Percentiles rank a stretch among this genome's conserved stretches.
These are phyloP conservation scores for Porogramme epimiltina DNA, from an alignment of 1,284 basidiomycete genomes.

Conservation along the genomic window DNA sequence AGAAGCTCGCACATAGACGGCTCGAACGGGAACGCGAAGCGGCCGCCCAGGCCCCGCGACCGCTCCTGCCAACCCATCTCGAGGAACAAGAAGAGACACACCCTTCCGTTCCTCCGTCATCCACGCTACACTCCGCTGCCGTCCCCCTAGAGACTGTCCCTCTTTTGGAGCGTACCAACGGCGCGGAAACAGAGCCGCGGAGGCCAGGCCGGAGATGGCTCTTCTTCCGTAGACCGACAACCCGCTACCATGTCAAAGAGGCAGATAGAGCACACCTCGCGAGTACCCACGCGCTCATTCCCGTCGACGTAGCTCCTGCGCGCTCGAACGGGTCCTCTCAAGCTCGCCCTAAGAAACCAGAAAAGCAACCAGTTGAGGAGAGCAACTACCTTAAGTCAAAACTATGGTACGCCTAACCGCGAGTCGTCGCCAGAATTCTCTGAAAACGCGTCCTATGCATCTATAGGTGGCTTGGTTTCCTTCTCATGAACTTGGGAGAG, in stretches of 20 bases:
- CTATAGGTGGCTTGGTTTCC: slow-evolving; percentile 88
- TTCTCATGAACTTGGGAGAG: slow-evolving; percentile 92
- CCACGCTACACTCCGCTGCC: slow-evolving; percentile 7
- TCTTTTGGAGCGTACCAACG: slow-evolving; percentile 8
- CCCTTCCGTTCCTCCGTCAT: neutral
- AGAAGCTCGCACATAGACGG: slow-evolving; percentile 88
- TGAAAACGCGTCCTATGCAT: slow-evolving; percentile 1
- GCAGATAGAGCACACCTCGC: slow-evolving; percentile 25
- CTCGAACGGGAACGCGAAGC: slow-evolving; percentile 47
- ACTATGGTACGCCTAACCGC: slow-evolving; percentile 59
- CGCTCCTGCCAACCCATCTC: slow-evolving; percentile 6
- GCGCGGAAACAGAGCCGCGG: neutral
- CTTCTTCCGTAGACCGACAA: slow-evolving; percentile 14
- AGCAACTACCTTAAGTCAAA: slow-evolving; percentile 81
- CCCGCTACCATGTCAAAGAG: slow-evolving; percentile 16
- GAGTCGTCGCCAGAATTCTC: no score
- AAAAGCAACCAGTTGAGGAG: slow-evolving; percentile 35
- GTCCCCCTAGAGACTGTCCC: slow-evolving; percentile 23
- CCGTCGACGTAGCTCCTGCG: slow-evolving; percentile 27
- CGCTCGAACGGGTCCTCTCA: slow-evolving; percentile 1
- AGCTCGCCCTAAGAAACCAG: slow-evolving; percentile 34
- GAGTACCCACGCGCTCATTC: slow-evolving; percentile 27
- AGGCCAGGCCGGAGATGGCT: slow-evolving; percentile 11
- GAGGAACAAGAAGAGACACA: neutral
- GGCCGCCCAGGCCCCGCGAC: slow-evolving; percentile 13